Evolutionary conservation across 345 rosid species (phyloP).

Genomic region (Durio zibethinus): DNA sequence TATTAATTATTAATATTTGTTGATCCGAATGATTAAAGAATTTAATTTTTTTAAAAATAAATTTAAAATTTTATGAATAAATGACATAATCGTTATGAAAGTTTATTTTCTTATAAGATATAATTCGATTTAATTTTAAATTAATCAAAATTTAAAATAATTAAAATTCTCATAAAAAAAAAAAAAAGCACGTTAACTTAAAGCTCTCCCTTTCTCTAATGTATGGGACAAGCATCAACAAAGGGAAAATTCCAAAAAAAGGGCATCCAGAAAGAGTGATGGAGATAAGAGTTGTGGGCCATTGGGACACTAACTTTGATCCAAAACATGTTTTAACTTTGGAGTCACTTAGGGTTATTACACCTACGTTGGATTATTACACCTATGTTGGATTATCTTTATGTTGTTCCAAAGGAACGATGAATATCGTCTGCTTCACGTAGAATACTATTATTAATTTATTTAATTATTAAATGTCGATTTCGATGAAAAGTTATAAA

Average conservation of each 20-base stretch:
- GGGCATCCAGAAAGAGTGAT: constrained; percentile 5
- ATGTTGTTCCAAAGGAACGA: background rate
- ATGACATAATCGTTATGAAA: no score
- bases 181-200: constrained; percentile 7
- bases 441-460: background rate
- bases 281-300: constrained; percentile 22
- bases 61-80: no score
- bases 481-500: no score
- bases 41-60: no score
- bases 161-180: no score
- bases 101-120: no score
- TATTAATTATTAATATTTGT: no score
- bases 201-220: background rate
- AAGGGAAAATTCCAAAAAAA: constrained; percentile 5
- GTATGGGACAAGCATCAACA: background rate
- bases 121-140: no score
- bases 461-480: no score
- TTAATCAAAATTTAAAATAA: no score
- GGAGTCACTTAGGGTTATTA: background rate
- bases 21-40: no score
- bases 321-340: background rate
- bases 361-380: background rate
- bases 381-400: background rate
- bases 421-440: background rate
- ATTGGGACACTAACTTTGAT: background rate